These are phyloP conservation scores for Paraleonurus japonicus DNA, from an alignment of 257 asterid species.

Conservation along the genomic window DNA sequence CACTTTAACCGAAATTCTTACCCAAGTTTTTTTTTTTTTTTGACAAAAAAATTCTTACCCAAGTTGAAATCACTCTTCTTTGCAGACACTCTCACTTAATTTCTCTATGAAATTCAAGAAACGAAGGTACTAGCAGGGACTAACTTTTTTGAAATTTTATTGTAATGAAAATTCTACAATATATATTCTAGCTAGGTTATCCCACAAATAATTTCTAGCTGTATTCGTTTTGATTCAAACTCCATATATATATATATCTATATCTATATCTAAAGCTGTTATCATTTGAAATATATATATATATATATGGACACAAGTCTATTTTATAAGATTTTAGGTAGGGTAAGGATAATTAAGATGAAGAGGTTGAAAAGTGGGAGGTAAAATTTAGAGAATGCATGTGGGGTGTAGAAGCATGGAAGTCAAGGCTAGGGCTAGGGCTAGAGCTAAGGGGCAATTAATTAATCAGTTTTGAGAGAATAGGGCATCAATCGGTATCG, in stretches of 20 bases:
- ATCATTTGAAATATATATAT: no score
- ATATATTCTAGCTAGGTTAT: no score
- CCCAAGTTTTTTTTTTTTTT: no score
- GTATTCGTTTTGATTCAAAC: no score
- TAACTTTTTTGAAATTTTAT: background rate
- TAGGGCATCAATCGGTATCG: slow-evolving; percentile 28
- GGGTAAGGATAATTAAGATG: background rate
- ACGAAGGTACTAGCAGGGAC: background rate
- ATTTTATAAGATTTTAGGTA: background rate
- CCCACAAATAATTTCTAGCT: no score
- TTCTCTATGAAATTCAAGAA: background rate
- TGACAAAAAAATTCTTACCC: no score
- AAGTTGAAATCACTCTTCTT: no score
- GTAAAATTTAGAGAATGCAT: slow-evolving; percentile 12
- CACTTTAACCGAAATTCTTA: background rate
- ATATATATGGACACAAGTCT: background rate
- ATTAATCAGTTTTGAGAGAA: slow-evolving; percentile 14
- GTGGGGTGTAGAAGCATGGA: slow-evolving; percentile 30
- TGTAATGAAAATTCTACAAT: background rate
- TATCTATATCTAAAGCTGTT: no score
- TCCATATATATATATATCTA: background rate
- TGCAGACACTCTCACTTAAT: background rate
- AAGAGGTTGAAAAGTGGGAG: slow-evolving; percentile 4
- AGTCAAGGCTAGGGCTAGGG: slow-evolving; percentile 31
- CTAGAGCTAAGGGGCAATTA: no score